phyloP scores from a whole-genome alignment of 2,329 filamentous ascomycete genomes.

The Exophiala aquamarina region DNA sequence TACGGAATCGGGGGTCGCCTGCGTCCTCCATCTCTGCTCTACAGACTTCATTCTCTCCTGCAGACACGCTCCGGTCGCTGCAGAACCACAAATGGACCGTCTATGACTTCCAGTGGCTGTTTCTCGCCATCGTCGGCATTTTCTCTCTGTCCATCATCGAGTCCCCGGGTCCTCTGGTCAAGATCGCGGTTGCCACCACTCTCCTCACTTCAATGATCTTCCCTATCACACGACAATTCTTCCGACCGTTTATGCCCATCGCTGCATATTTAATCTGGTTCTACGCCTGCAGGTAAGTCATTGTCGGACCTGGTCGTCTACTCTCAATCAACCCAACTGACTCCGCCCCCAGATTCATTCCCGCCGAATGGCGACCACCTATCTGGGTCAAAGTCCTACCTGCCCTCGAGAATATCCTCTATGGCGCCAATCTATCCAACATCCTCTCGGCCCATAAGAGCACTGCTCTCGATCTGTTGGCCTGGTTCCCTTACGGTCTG shows the following conservation, averaged over 20 bases:
- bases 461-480: constrained; percentile 78
- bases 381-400: constrained; percentile 96
- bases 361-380: constrained; percentile 80
- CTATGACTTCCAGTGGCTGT: constrained; percentile 81
- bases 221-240: constrained; percentile 86
- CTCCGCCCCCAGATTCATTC: constrained; percentile 69
- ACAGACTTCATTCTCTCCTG: constrained; percentile 78
- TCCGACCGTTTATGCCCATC: constrained; percentile 81
- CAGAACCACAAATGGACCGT: constrained; percentile 76
- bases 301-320: constrained; percentile 4
- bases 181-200: constrained; percentile 68
- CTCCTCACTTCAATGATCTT: constrained; percentile 71
- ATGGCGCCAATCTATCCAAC: constrained; percentile 93
- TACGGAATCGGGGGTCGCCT: constrained; percentile 65
- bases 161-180: constrained; percentile 72
- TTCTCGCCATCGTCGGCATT: constrained; percentile 71
- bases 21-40: constrained; percentile 73
- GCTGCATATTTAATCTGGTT: constrained; percentile 88
- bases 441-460: constrained; percentile 89
- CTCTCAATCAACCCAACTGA: constrained; percentile 9
- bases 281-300: constrained; percentile 83
- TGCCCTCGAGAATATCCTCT: constrained; percentile 92
- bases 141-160: constrained; percentile 85
- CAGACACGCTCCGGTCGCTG: constrained; percentile 73
- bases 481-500: constrained; percentile 91